Conservation (phyloP, 768 basidiomycete genomes). For the Stropharia rugosoannulata region DNA sequence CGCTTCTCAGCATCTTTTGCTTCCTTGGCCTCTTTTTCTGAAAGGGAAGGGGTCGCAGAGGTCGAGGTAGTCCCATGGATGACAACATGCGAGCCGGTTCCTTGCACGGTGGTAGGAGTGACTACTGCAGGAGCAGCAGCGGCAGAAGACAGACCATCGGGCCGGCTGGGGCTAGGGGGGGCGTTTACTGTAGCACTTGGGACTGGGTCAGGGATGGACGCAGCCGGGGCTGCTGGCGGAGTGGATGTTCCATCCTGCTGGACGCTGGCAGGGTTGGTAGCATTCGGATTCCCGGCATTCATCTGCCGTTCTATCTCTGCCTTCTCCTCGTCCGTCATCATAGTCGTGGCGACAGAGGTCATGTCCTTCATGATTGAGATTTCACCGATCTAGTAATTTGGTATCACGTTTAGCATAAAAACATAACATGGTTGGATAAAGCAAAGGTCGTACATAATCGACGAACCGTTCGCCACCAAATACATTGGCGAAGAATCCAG, state of each 20-base stretch:
- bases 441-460: slow-evolving; percentile 68
- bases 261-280: slow-evolving; percentile 3
- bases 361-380: slow-evolving; percentile 95
- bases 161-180: neutral
- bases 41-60: slow-evolving; percentile 9
- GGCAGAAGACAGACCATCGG: slow-evolving; percentile 10
- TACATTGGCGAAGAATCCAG: slow-evolving; percentile 92
- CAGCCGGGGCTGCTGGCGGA: neutral
- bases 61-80: slow-evolving; percentile 17
- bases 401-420: neutral
- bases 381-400: slow-evolving; percentile 78
- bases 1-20: slow-evolving; percentile 42
- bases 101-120: slow-evolving; percentile 3
- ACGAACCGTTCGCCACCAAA: slow-evolving; percentile 93
- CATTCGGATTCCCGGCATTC: slow-evolving; percentile 25
- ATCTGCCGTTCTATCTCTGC: slow-evolving; percentile 80
- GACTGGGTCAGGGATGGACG: slow-evolving; percentile 7
- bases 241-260: slow-evolving; percentile 16
- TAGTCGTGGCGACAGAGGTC: slow-evolving; percentile 79
- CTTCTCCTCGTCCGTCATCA: slow-evolving; percentile 92
- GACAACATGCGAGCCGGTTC: slow-evolving; percentile 19
- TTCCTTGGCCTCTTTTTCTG: slow-evolving; percentile 24
- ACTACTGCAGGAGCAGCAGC: slow-evolving; percentile 9
- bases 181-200: neutral
- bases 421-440: neutral